A percentile compares a stretch with the other conserved stretches of the same genome.
These are phyloP conservation scores for Sugiyamaella pinicola DNA, from an alignment of 1,139 yeast genomes.

Conservation along the genomic window DNA sequence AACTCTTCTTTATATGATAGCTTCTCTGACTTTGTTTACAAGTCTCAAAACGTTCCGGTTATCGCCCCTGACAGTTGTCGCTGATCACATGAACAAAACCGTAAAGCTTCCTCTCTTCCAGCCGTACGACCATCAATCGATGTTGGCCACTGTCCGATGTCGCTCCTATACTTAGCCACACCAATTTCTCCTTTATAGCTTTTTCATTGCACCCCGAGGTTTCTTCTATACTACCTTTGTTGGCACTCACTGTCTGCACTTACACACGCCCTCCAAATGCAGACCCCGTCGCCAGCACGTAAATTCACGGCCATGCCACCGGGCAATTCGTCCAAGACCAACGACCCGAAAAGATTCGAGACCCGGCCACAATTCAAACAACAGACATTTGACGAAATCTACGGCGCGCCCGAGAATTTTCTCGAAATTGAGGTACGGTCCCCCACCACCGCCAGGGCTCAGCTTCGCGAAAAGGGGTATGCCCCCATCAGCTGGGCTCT, in stretches of 20 bases:
- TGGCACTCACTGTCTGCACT: neutral
- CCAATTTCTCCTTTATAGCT: neutral
- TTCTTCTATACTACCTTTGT: neutral
- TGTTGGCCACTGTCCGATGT: no score
- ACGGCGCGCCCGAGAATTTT: slow-evolving; percentile 94
- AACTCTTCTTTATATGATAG: no score
- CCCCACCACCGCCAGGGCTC: neutral
- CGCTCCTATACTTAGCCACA: no score
- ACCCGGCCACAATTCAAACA: slow-evolving; percentile 50
- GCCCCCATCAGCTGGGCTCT: slow-evolving; percentile 7
- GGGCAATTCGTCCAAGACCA: slow-evolving; percentile 23
- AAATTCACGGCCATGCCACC: slow-evolving; percentile 42
- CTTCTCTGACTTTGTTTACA: no score
- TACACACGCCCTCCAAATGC: slow-evolving; percentile 22
- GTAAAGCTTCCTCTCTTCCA: no score
- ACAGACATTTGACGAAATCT: slow-evolving; percentile 78
- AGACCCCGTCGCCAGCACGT: slow-evolving; percentile 31
- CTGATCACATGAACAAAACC: no score
- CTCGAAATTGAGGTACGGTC: slow-evolving; percentile 76
- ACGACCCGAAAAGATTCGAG: slow-evolving; percentile 39
- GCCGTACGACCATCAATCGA: no score
- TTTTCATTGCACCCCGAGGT: neutral
- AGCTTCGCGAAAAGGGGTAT: no score
- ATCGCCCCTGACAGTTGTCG: no score
- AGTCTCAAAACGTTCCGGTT: no score